Percentiles rank a stretch among this genome's conserved stretches.
Evolutionary conservation across 2,329 filamentous ascomycete species (phyloP).

Genomic region (Zymoseptoria passerinii): DNA sequence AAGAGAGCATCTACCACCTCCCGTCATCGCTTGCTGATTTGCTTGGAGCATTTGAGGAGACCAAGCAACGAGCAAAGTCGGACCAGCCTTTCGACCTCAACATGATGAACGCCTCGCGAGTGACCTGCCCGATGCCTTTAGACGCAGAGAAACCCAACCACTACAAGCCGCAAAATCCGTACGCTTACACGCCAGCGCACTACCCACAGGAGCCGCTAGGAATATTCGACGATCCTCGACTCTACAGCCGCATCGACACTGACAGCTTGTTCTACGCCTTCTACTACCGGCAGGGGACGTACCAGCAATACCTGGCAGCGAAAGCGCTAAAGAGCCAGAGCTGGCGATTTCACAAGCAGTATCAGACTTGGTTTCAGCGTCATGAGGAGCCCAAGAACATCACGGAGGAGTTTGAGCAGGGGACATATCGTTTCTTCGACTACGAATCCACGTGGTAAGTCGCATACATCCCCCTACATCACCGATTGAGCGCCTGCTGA

Average conservation of each 20-base stretch:
- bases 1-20: constrained; percentile 81
- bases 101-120: constrained; percentile 67
- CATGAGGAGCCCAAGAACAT: constrained; percentile 98
- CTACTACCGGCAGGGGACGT: constrained; percentile 95
- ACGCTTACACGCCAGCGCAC: constrained; percentile 64
- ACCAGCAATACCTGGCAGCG: constrained; percentile 90
- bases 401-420: constrained; percentile 97
- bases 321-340: constrained; percentile 97
- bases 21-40: constrained; percentile 83
- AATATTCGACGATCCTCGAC: constrained; percentile 80
- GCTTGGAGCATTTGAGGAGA: constrained; percentile 80
- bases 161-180: constrained; percentile 75
- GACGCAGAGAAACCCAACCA: constrained; percentile 77
- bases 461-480: constrained; percentile 5
- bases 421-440: constrained; percentile 98
- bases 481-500: constrained; percentile 8
- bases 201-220: constrained; percentile 89
- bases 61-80: constrained; percentile 59
- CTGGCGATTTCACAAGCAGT: constrained; percentile 99
- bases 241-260: constrained; percentile 85
- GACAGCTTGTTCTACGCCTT: constrained; percentile 98
- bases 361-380: constrained; percentile 98
- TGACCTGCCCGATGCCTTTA: constrained; percentile 61
- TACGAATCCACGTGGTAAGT: constrained; percentile 97
- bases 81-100: constrained; percentile 57